phyloP scores from a whole-genome alignment of 495 filamentous ascomycete genomes.

The Hypoxylon perforatum region DNA sequence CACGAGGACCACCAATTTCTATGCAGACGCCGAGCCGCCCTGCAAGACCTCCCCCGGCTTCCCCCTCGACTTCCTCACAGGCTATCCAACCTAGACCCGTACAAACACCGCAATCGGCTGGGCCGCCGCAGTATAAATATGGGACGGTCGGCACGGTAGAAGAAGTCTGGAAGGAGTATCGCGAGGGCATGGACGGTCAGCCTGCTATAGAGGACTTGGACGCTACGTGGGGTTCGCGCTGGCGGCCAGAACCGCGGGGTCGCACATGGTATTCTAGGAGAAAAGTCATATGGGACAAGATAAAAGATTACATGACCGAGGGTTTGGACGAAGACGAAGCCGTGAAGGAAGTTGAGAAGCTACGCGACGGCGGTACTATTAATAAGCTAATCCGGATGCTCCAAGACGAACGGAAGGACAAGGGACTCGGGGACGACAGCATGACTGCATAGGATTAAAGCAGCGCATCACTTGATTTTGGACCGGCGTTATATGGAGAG shows the following conservation, averaged over 20 bases:
- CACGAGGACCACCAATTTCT: conserved; percentile 40
- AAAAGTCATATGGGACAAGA: conserved; percentile 52
- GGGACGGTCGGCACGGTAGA: conserved; percentile 46
- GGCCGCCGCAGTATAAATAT: conserved; percentile 47
- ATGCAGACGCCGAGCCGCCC: conserved; percentile 45
- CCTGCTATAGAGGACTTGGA: conserved; percentile 48
- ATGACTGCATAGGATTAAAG: conserved; percentile 23
- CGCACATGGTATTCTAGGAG: conserved; percentile 51
- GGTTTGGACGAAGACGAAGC: conserved; percentile 47
- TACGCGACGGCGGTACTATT: conserved; percentile 48
- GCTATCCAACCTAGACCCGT: conserved; percentile 29
- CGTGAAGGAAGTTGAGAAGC: conserved; percentile 45
- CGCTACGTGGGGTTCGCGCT: conserved; percentile 47
- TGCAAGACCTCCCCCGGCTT: conserved; percentile 39
- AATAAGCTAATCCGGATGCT: conserved; percentile 50
- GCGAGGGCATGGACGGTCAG: conserved; percentile 48
- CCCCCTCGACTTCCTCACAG: conserved; percentile 34
- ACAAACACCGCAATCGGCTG: conserved; percentile 37
- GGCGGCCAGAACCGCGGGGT: conserved; percentile 49
- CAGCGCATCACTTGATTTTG: conserved; percentile 24
- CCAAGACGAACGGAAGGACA: conserved; percentile 49
- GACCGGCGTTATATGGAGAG: conserved; percentile 40
- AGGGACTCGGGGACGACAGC: conserved; percentile 40
- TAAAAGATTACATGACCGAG: conserved; percentile 46
- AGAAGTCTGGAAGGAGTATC: conserved; percentile 51